Conservation (phyloP, 148 eudicot genomes). For the Diospyros kaki region DNA sequence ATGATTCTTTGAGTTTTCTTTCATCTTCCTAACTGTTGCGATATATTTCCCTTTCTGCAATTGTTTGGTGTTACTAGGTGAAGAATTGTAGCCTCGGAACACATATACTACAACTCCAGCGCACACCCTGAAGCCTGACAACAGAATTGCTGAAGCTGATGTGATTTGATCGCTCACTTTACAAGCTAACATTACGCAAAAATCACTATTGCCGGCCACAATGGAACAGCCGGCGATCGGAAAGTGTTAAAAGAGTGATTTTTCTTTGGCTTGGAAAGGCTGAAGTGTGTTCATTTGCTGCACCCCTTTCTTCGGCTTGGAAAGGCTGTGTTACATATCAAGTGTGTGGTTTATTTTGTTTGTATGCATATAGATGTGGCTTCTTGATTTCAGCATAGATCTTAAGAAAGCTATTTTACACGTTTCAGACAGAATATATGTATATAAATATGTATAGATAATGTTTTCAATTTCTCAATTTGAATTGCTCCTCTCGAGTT, state of each 20-base stretch:
- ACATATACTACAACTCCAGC: slow-evolving; percentile 49
- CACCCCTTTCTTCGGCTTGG: not conserved
- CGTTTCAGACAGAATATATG: not conserved
- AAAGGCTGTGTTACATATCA: not conserved
- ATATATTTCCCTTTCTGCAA: not conserved
- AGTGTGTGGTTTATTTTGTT: not conserved
- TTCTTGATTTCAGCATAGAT: not conserved
- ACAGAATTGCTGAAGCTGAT: slow-evolving; percentile 28
- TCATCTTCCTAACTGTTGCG: too few species aligned
- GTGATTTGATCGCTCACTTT: slow-evolving; percentile 11
- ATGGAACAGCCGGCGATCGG: not conserved
- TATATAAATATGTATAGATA: slow-evolving; percentile 10
- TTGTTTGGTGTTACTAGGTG: slow-evolving; percentile 43
- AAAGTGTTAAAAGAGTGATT: slow-evolving; percentile 3
- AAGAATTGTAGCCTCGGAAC: slow-evolving; percentile 65
- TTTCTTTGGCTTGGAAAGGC: not conserved
- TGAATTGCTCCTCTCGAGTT: not conserved
- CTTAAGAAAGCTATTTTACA: slow-evolving; percentile 1
- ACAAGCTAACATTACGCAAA: slow-evolving; percentile 17
- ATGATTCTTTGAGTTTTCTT: too few species aligned
- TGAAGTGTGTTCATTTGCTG: not conserved
- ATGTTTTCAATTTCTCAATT: not conserved
- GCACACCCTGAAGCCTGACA: slow-evolving; percentile 24
- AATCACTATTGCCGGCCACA: not conserved
- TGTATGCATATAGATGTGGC: not conserved